Evolutionary conservation across 192 early-diverging fungal species (phyloP).

Genomic region (Backusella westeae): DNA sequence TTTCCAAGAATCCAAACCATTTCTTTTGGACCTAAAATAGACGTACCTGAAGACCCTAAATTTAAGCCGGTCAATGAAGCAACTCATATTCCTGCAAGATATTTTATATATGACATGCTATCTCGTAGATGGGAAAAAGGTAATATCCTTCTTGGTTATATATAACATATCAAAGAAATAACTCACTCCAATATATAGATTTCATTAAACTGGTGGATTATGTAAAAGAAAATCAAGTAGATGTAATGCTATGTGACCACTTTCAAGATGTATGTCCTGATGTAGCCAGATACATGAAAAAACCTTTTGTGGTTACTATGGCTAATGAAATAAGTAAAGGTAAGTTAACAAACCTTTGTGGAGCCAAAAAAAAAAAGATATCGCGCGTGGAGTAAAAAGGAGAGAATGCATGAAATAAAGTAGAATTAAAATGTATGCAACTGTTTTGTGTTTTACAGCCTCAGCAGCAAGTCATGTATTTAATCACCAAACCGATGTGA

Average conservation of each 20-base stretch:
- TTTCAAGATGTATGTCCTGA: conserved; percentile 18
- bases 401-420: background rate
- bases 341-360: background rate
- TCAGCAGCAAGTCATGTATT: background rate
- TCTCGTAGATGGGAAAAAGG: background rate
- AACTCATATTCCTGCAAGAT: background rate
- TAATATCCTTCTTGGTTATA: too few species aligned
- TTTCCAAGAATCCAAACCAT: background rate
- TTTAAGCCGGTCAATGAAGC: background rate
- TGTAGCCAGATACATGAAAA: conserved; percentile 1
- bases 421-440: background rate
- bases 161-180: background rate
- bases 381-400: background rate
- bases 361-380: background rate
- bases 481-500: background rate
- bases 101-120: background rate
- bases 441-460: background rate
- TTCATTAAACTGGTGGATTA: background rate
- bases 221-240: background rate
- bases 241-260: conserved; percentile 20
- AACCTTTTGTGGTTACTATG: conserved; percentile 27
- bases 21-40: background rate
- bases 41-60: too few species aligned
- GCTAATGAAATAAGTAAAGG: background rate
- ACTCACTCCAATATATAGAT: background rate